These are phyloP conservation scores for Marvania coccoides DNA, from an alignment of 139 green algal genomes.

Conservation along the genomic window DNA sequence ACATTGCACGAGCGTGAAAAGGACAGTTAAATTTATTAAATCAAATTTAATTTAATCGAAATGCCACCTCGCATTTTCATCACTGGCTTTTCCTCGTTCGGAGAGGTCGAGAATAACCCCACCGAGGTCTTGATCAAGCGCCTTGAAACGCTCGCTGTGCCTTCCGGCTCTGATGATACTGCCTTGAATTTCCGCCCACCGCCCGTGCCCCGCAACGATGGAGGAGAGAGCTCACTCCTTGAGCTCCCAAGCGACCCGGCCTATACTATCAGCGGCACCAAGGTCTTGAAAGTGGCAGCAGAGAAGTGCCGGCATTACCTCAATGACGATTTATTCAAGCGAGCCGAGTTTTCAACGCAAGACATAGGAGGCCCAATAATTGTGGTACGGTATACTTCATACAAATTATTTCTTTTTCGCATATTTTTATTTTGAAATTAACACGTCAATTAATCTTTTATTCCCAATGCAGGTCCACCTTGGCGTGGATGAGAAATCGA, in stretches of 20 bases:
- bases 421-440: too few species aligned
- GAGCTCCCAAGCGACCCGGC: not conserved
- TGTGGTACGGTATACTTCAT: not conserved
- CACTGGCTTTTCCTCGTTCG: constrained; percentile 3
- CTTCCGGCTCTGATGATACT: not conserved
- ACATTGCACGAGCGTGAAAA: too few species aligned
- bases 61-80: not conserved
- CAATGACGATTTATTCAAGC: not conserved
- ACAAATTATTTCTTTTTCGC: not conserved
- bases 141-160: not conserved
- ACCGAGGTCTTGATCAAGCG: constrained; percentile 16
- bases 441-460: not conserved
- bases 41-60: too few species aligned
- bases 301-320: not conserved
- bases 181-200: too few species aligned
- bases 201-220: not conserved
- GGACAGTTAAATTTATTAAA: too few species aligned
- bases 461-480: constrained; percentile 21
- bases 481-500: constrained; percentile 21
- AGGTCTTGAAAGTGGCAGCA: constrained; percentile 4
- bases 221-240: not conserved
- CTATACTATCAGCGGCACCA: not conserved
- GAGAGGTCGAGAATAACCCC: constrained; percentile 18
- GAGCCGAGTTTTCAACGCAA: not conserved
- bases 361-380: not conserved